Evolutionary conservation across 2,329 filamentous ascomycete species (phyloP).

Genomic region (Trichoderma oligosporum): DNA sequence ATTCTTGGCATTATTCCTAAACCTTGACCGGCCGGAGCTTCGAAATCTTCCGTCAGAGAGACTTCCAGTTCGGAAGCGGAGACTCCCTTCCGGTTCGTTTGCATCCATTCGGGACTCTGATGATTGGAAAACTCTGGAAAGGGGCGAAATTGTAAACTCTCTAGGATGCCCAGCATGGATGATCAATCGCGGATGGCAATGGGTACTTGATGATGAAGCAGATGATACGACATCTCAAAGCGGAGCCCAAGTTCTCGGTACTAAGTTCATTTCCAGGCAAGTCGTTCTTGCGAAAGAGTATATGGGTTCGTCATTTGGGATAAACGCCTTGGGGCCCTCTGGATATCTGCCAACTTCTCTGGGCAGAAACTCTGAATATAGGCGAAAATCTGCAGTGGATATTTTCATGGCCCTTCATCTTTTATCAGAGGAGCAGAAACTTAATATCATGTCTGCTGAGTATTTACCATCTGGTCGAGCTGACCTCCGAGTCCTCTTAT

Average conservation of each 20-base stretch:
- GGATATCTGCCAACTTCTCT: slow-evolving; percentile 65
- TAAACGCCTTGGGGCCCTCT: slow-evolving; percentile 46
- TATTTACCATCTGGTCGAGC: slow-evolving; percentile 42
- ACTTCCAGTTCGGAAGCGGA: slow-evolving; percentile 32
- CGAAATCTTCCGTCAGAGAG: slow-evolving; percentile 27
- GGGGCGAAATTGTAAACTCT: slow-evolving; percentile 46
- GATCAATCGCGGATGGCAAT: slow-evolving; percentile 64
- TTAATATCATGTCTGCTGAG: slow-evolving; percentile 57
- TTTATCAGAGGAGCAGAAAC: slow-evolving; percentile 82
- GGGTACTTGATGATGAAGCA: slow-evolving; percentile 59
- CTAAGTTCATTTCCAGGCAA: slow-evolving; percentile 48
- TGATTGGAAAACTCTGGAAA: slow-evolving; percentile 48
- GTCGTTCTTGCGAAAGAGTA: slow-evolving; percentile 63
- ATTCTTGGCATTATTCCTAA: slow-evolving; percentile 61
- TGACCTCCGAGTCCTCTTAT: slow-evolving; percentile 67
- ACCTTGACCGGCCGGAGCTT: slow-evolving; percentile 45
- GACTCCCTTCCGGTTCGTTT: slow-evolving; percentile 36
- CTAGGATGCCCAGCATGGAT: slow-evolving; percentile 54
- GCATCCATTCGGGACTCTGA: slow-evolving; percentile 36
- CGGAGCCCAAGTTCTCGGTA: slow-evolving; percentile 25
- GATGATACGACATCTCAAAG: slow-evolving; percentile 30
- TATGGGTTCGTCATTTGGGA: slow-evolving; percentile 55
- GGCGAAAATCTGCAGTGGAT: slow-evolving; percentile 60
- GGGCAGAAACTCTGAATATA: slow-evolving; percentile 50
- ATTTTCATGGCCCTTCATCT: slow-evolving; percentile 77